Percentiles rank a stretch among this genome's conserved stretches.
Evolutionary conservation across 106 monocot species (phyloP).

Genomic region (Apostasia ramifera): DNA sequence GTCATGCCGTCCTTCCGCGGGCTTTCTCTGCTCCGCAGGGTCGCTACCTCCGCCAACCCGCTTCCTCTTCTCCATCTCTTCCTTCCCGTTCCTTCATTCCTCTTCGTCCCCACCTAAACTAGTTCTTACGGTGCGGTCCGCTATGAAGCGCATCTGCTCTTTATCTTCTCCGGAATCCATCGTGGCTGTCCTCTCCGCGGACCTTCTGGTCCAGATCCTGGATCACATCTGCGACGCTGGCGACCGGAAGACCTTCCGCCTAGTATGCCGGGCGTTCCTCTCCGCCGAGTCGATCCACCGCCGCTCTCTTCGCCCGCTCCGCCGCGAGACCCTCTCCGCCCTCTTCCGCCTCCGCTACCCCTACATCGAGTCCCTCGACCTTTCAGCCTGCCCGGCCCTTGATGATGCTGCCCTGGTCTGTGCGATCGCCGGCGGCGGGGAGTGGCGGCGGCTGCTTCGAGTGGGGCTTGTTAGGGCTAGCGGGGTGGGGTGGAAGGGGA

Average conservation of each 20-base stretch:
- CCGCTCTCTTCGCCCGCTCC: conserved; percentile 29
- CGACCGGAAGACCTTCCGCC: conserved; percentile 51
- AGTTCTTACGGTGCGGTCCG: not conserved
- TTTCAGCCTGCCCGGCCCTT: conserved; percentile 48
- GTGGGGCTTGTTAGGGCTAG: conserved; percentile 43
- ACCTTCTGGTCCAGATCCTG: conserved; percentile 57
- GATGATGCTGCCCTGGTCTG: conserved; percentile 24
- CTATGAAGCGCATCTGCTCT: not conserved
- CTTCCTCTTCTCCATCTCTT: conserved; percentile 8
- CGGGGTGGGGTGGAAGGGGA: conserved; percentile 62
- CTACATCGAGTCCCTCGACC: conserved; percentile 44
- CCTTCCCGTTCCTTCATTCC: conserved; percentile 40
- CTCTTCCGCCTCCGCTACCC: conserved; percentile 34
- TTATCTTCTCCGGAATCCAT: conserved; percentile 7
- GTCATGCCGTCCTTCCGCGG: conserved; percentile 11
- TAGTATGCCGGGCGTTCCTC: conserved; percentile 49
- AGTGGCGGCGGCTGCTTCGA: conserved; percentile 9
- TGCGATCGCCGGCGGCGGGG: not conserved
- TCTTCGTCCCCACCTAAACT: conserved; percentile 66
- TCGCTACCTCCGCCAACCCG: not conserved
- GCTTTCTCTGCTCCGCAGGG: not conserved
- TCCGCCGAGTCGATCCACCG: conserved; percentile 44
- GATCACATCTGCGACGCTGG: conserved; percentile 30
- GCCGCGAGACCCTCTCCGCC: conserved; percentile 25
- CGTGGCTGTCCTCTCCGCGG: conserved; percentile 35